Conservation (phyloP, 805 yeast genomes). For the Wickerhamiella siamensis region DNA sequence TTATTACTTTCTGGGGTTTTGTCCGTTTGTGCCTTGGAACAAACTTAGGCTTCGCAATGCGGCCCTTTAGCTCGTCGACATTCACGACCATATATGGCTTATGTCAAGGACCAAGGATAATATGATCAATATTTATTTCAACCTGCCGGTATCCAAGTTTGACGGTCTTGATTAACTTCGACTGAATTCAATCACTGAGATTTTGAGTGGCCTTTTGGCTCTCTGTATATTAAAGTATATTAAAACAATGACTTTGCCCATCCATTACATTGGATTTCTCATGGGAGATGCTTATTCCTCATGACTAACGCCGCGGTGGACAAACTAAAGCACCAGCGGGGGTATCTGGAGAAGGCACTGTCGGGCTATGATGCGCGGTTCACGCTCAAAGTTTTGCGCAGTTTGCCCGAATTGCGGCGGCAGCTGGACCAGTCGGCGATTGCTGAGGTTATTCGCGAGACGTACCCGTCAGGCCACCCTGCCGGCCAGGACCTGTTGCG, state of each 20-base stretch:
- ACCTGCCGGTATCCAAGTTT: too few species aligned
- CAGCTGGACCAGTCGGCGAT: constrained; percentile 42
- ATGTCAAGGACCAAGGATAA: neutral
- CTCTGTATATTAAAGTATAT: too few species aligned
- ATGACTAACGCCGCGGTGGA: constrained; percentile 6
- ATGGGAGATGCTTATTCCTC: too few species aligned
- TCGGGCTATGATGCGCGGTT: constrained; percentile 71
- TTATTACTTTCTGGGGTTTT: constrained; percentile 8
- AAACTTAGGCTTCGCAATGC: constrained; percentile 8
- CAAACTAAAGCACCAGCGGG: constrained; percentile 29
- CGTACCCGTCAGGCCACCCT: constrained; percentile 40
- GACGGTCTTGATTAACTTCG: too few species aligned
- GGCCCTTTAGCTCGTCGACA: constrained; percentile 1
- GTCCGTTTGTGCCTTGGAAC: constrained; percentile 5
- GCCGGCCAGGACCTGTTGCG: constrained; percentile 30
- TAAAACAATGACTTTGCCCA: too few species aligned
- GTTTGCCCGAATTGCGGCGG: constrained; percentile 60
- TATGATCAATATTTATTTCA: neutral
- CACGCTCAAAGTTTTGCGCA: constrained; percentile 73
- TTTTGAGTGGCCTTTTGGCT: too few species aligned
- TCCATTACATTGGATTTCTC: neutral
- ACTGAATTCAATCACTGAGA: too few species aligned
- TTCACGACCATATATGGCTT: constrained; percentile 2
- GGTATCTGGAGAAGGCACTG: constrained; percentile 46
- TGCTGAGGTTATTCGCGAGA: constrained; percentile 35